Percentiles rank a stretch among this genome's conserved stretches.
These are phyloP conservation scores for Chenopodium suecicum DNA, from an alignment of 148 eudicot species.

Conservation along the genomic window DNA sequence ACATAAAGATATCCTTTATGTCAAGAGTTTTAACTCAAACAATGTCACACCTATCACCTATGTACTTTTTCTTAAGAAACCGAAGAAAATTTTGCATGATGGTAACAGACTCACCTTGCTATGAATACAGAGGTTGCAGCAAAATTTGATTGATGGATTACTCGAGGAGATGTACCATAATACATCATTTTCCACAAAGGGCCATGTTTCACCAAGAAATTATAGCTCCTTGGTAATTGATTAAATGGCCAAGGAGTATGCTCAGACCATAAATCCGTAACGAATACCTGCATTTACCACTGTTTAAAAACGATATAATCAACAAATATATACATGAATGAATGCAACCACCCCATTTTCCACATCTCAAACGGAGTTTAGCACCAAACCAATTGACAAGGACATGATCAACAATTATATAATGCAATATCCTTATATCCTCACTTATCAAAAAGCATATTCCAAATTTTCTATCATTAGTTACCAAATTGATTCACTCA, in stretches of 20 bases:
- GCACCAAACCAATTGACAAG: not conserved
- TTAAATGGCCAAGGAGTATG: constrained; percentile 99
- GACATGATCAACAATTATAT: constrained; percentile 4
- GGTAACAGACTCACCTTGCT: constrained; percentile 64
- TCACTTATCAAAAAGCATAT: not conserved
- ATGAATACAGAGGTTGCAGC: constrained; percentile 95
- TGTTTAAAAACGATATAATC: constrained; percentile 42
- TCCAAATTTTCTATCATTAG: not conserved
- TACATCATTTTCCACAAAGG: constrained; percentile 88
- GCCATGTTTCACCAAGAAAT: constrained; percentile 92
- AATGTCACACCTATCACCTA: not conserved
- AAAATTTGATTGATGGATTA: constrained; percentile 90
- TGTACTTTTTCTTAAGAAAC: not conserved
- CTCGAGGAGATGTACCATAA: constrained; percentile 84
- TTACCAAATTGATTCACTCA: not conserved
- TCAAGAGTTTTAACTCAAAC: not conserved
- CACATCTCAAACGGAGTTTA: constrained; percentile 11
- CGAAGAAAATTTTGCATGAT: not conserved
- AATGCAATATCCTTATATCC: not conserved
- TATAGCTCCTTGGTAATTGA: constrained; percentile 94
- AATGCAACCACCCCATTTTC: constrained; percentile 11
- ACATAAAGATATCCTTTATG: not conserved
- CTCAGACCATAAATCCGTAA: constrained; percentile 94
- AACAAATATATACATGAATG: constrained; percentile 28
- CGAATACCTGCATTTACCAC: constrained; percentile 77